phyloP scores from a whole-genome alignment of 768 basidiomycete genomes.

The Lentinula edodes region DNA sequence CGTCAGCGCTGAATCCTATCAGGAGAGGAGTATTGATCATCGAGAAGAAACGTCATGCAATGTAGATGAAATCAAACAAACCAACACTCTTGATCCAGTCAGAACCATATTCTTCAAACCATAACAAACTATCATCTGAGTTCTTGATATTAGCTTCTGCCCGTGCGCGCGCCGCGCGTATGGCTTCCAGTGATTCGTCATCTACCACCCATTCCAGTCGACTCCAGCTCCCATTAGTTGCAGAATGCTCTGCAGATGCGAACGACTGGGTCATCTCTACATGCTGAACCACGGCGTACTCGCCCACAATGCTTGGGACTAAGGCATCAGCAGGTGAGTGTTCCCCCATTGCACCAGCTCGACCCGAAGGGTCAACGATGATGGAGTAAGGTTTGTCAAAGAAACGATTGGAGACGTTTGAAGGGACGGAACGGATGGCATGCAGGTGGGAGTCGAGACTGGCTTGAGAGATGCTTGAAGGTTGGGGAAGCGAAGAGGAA shows the following conservation, averaged over 20 bases:
- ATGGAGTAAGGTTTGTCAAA: slow-evolving; percentile 85
- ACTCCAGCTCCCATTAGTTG: slow-evolving; percentile 35
- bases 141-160: slow-evolving; percentile 60
- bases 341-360: slow-evolving; percentile 85
- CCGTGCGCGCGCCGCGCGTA: slow-evolving; percentile 48
- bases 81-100: slow-evolving; percentile 81
- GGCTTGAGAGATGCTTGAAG: slow-evolving; percentile 29
- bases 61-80: slow-evolving; percentile 27
- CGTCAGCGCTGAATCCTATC: slow-evolving; percentile 63
- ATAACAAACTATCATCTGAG: slow-evolving; percentile 80
- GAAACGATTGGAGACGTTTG: slow-evolving; percentile 74
- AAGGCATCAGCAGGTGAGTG: slow-evolving; percentile 89
- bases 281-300: slow-evolving; percentile 72
- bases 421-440: slow-evolving; percentile 57
- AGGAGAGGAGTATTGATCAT: background rate
- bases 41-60: background rate
- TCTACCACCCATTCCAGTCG: slow-evolving; percentile 75
- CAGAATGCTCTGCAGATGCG: slow-evolving; percentile 3
- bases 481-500: slow-evolving; percentile 15
- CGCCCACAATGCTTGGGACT: slow-evolving; percentile 80
- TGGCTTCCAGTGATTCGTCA: slow-evolving; percentile 48
- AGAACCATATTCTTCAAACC: slow-evolving; percentile 77
- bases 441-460: slow-evolving; percentile 69
- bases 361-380: slow-evolving; percentile 78
- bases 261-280: slow-evolving; percentile 46